Percentiles rank a stretch among this genome's conserved stretches.
Evolutionary conservation across 768 basidiomycete species (phyloP).

Genomic region (Kwoniella dejecticola): DNA sequence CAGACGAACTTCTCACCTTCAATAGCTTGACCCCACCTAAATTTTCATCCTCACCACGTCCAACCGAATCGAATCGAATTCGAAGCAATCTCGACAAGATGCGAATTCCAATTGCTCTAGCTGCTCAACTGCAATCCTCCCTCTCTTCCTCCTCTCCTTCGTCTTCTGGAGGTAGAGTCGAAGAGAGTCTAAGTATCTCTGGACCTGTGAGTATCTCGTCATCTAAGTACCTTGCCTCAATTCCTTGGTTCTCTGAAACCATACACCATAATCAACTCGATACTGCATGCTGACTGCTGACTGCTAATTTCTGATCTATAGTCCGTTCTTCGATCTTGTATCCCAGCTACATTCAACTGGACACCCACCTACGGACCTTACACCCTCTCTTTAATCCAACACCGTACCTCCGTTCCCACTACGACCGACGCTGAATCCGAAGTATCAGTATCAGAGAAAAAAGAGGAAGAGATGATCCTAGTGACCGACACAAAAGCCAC

Average conservation of each 20-base stretch:
- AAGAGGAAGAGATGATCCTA: slow-evolving; percentile 20
- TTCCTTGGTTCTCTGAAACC: background rate
- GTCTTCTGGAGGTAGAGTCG: background rate
- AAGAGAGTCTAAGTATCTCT: slow-evolving; percentile 9
- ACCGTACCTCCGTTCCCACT: background rate
- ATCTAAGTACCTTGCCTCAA: too few relatives aligned
- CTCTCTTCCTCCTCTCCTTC: slow-evolving; percentile 13
- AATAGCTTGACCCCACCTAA: too few relatives aligned
- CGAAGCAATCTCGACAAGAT: background rate
- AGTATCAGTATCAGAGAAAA: background rate
- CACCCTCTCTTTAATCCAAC: slow-evolving; percentile 11
- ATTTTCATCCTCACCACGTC: too few relatives aligned
- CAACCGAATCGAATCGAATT: too few relatives aligned
- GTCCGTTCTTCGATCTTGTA: slow-evolving; percentile 15
- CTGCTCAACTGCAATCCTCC: slow-evolving; percentile 15
- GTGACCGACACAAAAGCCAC: slow-evolving; percentile 23
- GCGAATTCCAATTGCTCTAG: slow-evolving; percentile 10
- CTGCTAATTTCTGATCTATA: background rate
- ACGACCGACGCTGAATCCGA: slow-evolving; percentile 3
- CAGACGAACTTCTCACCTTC: too few relatives aligned
- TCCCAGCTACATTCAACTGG: slow-evolving; percentile 16
- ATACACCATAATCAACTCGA: background rate
- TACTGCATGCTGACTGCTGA: background rate
- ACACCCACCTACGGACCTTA: slow-evolving; percentile 14
- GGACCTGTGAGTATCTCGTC: slow-evolving; percentile 27